Conservation (phyloP, 225 moss, liverwort and hornwort genomes). For the Anthoceros angustus region DNA sequence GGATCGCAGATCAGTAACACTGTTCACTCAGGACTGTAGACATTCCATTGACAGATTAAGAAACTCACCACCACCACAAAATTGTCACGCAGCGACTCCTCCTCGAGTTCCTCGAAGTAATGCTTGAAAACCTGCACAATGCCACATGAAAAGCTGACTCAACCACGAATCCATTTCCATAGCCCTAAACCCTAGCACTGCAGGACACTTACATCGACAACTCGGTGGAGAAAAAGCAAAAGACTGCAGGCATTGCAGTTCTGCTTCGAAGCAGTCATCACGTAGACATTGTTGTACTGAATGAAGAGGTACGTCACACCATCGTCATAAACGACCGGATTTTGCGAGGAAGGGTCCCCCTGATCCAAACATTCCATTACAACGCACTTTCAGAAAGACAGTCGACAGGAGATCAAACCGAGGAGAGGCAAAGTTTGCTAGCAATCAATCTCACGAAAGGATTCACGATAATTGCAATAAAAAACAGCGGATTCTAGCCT, state of each 20-base stretch:
- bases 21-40: background rate
- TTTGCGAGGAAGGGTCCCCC: conserved; percentile 90
- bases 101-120: conserved; percentile 97
- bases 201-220: conserved; percentile 56
- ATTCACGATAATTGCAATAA: too few relatives aligned
- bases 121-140: conserved; percentile 81
- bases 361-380: conserved; percentile 16
- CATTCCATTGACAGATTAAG: background rate
- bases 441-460: too few relatives aligned
- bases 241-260: conserved; percentile 99
- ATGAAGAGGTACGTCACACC: conserved; percentile 93
- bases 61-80: conserved; percentile 97
- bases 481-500: too few relatives aligned
- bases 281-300: conserved; percentile 96
- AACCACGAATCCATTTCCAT: background rate
- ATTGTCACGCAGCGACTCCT: conserved; percentile 95
- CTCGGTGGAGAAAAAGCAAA: conserved; percentile 89
- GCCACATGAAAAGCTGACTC: conserved; percentile 4
- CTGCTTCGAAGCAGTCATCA: conserved; percentile 95
- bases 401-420: too few relatives aligned
- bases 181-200: background rate
- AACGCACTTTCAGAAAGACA: background rate
- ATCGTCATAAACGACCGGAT: conserved; percentile 66
- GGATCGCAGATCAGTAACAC: background rate
- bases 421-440: too few relatives aligned